These are phyloP conservation scores for Lepiota brunneoincarnata DNA, from an alignment of 768 basidiomycete species.

Conservation along the genomic window DNA sequence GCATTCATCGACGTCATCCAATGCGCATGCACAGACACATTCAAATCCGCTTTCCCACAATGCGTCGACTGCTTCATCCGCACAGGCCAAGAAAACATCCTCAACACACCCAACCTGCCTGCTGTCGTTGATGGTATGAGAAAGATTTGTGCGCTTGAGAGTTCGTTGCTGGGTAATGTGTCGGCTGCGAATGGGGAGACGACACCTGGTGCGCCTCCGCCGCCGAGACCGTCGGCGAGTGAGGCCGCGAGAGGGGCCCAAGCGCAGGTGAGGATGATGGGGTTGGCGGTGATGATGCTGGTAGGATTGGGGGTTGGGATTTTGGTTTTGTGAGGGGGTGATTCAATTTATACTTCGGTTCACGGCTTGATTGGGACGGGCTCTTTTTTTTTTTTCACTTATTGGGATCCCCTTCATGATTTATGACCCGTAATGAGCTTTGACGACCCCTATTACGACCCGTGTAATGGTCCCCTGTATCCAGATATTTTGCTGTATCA, in stretches of 20 bases:
- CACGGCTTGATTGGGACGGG: too few relatives aligned
- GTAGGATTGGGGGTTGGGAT: not conserved
- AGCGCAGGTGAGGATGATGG: not conserved
- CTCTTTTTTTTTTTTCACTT: not conserved
- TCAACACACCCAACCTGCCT: conserved; percentile 46
- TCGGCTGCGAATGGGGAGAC: conserved; percentile 35
- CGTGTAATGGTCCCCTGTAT: too few relatives aligned
- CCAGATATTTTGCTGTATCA: too few relatives aligned
- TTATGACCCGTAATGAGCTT: not conserved
- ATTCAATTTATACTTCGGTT: not conserved
- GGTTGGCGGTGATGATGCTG: not conserved
- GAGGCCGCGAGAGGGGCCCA: not conserved
- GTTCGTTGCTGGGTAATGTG: conserved; percentile 51
- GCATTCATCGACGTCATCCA: conserved; percentile 61
- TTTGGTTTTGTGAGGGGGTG: not conserved
- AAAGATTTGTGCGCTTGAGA: conserved; percentile 48
- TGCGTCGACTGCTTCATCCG: conserved; percentile 65
- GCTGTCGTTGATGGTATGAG: conserved; percentile 47
- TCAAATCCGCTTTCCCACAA: conserved; percentile 52
- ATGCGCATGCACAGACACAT: conserved; percentile 55
- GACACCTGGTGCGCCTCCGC: conserved; percentile 1
- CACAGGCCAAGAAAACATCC: conserved; percentile 54
- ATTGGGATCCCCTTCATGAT: not conserved
- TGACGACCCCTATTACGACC: not conserved
- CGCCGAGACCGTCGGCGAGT: not conserved